A percentile compares a stretch with the other conserved stretches of the same genome.
Conservation (phyloP, 1,139 yeast species). For the Saccharomycopsis hybrid region DNA sequence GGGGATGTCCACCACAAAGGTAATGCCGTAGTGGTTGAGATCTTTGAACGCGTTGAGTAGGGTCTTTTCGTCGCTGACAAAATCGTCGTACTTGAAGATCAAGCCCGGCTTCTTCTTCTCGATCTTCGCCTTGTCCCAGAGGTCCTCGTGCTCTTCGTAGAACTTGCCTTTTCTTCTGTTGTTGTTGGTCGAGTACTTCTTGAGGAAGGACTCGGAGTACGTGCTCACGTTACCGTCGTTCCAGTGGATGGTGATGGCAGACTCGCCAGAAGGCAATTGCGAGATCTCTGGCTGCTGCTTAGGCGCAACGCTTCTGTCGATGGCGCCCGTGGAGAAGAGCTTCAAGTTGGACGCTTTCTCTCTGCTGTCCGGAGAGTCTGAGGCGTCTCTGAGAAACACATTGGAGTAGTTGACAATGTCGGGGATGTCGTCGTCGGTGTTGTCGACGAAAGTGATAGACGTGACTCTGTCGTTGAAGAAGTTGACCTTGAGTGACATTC, state of each 20-base stretch:
- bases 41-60: constrained; percentile 39
- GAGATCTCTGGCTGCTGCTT: constrained; percentile 29
- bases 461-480: constrained; percentile 21
- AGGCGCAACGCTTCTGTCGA: constrained; percentile 28
- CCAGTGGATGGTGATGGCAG: constrained; percentile 49
- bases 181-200: constrained; percentile 35
- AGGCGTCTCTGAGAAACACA: constrained; percentile 62
- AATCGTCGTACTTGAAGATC: constrained; percentile 37
- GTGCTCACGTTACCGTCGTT: constrained; percentile 42
- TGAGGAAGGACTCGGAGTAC: constrained; percentile 45
- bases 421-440: constrained; percentile 15
- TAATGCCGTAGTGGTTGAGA: constrained; percentile 55
- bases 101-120: constrained; percentile 27
- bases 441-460: constrained; percentile 18
- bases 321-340: constrained; percentile 55
- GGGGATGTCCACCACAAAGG: constrained; percentile 51
- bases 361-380: constrained; percentile 43
- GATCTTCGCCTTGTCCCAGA: constrained; percentile 38
- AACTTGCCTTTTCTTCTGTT: constrained; percentile 30
- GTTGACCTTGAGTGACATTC: constrained; percentile 18
- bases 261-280: constrained; percentile 26
- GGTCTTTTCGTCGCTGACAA: constrained; percentile 34
- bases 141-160: constrained; percentile 31
- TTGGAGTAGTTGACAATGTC: constrained; percentile 41
- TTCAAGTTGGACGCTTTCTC: constrained; percentile 58